A percentile compares a stretch with the other conserved stretches of the same genome.
Evolutionary conservation across 2,329 filamentous ascomycete genomes (phyloP).

Genomic region (Pyricularia sp.): DNA sequence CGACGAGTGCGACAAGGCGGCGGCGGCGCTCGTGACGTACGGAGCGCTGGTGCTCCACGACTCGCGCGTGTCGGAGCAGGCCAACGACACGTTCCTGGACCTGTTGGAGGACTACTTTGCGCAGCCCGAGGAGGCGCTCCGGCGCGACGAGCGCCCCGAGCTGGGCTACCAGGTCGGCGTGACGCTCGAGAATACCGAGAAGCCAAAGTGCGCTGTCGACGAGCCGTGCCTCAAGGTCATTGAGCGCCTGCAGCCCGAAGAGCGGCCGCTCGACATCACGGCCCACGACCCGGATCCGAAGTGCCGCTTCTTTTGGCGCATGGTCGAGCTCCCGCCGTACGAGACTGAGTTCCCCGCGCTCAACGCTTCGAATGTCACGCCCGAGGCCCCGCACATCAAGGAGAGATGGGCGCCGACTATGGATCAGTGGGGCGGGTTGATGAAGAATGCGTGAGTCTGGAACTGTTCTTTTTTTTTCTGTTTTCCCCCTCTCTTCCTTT

Average conservation of each 20-base stretch:
- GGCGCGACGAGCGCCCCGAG: conserved; percentile 44
- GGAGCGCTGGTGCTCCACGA: conserved; percentile 52
- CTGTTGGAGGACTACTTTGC: conserved; percentile 58
- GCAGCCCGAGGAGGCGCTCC: conserved; percentile 37
- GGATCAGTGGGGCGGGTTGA: conserved; percentile 48
- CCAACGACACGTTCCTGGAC: conserved; percentile 49
- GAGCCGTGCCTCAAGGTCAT: conserved; percentile 51
- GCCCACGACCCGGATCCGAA: conserved; percentile 50
- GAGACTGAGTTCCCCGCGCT: conserved; percentile 44
- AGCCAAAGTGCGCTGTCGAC: conserved; percentile 53
- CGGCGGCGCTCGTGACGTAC: conserved; percentile 47
- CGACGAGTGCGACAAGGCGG: conserved; percentile 43
- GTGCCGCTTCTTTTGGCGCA: conserved; percentile 55
- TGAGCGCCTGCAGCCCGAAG: conserved; percentile 38
- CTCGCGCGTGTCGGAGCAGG: conserved; percentile 43
- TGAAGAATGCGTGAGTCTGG: conserved; percentile 46
- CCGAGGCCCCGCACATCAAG: conserved; percentile 36
- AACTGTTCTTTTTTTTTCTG: background rate
- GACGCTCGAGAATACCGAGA: conserved; percentile 54
- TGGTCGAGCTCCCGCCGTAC: conserved; percentile 44
- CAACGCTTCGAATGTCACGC: conserved; percentile 46
- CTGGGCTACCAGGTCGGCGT: conserved; percentile 53
- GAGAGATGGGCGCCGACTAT: conserved; percentile 44
- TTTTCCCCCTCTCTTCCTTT: background rate
- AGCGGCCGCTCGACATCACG: conserved; percentile 49